These are phyloP conservation scores for Populus hybrid DNA, from an alignment of 441 rosid genomes.

Conservation along the genomic window DNA sequence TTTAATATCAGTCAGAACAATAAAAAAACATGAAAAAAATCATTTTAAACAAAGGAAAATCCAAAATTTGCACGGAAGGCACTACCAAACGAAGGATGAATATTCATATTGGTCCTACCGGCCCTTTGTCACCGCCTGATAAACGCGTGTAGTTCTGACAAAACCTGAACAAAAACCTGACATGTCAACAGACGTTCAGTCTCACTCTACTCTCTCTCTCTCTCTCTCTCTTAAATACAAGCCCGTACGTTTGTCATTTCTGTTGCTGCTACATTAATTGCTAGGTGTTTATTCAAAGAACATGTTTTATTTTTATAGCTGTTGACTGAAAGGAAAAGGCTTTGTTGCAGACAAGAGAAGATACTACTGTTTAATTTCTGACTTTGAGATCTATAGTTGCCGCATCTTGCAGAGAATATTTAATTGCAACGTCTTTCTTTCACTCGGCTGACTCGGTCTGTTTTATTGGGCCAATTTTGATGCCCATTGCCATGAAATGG, in stretches of 20 bases:
- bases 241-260: not conserved
- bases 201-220: conserved; percentile 9
- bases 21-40: too few species aligned
- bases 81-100: not conserved
- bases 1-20: too few species aligned
- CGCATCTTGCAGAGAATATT: not conserved
- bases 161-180: conserved; percentile 14
- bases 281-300: not conserved
- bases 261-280: not conserved
- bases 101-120: not conserved
- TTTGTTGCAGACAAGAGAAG: not conserved
- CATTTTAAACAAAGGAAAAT: too few species aligned
- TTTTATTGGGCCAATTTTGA: not conserved
- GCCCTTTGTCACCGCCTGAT: conserved; percentile 14
- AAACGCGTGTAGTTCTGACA: conserved; percentile 31
- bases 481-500: conserved; percentile 16
- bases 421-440: not conserved
- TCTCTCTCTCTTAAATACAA: not conserved
- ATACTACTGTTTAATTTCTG: conserved; percentile 2
- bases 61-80: too few species aligned
- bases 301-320: not conserved
- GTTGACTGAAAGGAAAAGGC: not conserved
- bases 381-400: conserved; percentile 11
- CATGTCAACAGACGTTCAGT: conserved; percentile 27
- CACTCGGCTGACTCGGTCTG: not conserved